Evolutionary conservation across 192 early-diverging fungal genomes (phyloP), one percentile per base, ranked within the genome.

Genomic region (Powellomyces hirtus): DNA sequence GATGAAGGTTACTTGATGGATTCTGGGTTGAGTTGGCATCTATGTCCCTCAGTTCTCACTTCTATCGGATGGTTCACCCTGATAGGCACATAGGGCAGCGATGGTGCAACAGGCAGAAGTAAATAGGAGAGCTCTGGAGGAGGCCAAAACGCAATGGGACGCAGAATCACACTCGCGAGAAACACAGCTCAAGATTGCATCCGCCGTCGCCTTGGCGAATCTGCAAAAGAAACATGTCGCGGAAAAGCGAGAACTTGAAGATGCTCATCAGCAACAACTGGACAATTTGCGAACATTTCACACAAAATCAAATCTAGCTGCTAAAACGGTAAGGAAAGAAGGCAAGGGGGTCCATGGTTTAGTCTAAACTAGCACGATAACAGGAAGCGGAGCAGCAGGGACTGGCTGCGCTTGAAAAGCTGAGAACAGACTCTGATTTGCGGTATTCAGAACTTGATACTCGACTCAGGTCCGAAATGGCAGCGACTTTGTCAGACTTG

Each of bases 141-240:
- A 66, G n/a, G 73, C 71, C 31, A 34, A 59, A 37, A 71, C 59
- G 26, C 59, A 74, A 38, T 76, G 70, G 65, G 78, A 82, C 31
- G 55, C 44, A 14, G 78, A 79, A 38, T 27, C 68, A 8, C 51
- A 55, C 8, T 70, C 77, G 18, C 68, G 73, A 14, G 80, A 83
- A 49, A 83, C 72, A 16, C 81, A 84, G 53, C 58, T 79, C 1
- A 81, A 79, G 55, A 77, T 77, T 11, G 66, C 72, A 4, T 30
- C 66, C 5, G 73, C 80, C 1, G 64, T 84, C 18, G 68, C 71
- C 10, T 40, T 82, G 20, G 49, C 66, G 11, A 67, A 74, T 24
- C 26, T 81, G 26, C 76, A 84, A 55, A 76, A 81, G 33, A 51
- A 74, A 35, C 51, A 71, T 30, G 49, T 36, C 1, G 36, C 11